These are phyloP conservation scores for Coniferiporia sulphurascens DNA, from an alignment of 1,284 basidiomycete species.

Conservation along the genomic window DNA sequence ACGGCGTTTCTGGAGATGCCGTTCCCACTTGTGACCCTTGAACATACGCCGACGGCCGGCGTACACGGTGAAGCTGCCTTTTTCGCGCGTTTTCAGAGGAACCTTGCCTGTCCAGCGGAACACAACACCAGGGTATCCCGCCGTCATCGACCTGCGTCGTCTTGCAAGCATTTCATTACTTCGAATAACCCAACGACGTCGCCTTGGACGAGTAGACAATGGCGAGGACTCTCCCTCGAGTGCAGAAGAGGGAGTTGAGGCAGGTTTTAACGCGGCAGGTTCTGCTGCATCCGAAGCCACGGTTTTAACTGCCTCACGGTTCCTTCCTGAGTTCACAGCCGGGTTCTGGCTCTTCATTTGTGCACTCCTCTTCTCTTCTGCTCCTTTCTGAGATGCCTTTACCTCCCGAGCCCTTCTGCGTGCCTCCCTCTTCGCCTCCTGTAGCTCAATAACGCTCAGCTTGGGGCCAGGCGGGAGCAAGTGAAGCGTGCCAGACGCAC, in stretches of 20 bases:
- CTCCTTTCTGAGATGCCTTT: neutral
- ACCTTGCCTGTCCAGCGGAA: conserved; percentile 30
- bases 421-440: conserved; percentile 1
- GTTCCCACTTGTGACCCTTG: conserved; percentile 82
- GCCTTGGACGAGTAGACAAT: neutral
- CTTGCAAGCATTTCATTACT: neutral
- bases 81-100: conserved; percentile 55
- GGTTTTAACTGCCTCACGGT: neutral
- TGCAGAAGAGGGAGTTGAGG: neutral
- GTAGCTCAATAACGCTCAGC: conserved; percentile 3
- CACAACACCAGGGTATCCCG: conserved; percentile 19
- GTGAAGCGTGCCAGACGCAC: conserved; percentile 27
- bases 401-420: neutral
- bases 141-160: neutral
- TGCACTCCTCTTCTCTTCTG: neutral
- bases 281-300: neutral
- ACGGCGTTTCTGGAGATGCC: conserved; percentile 40
- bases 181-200: neutral
- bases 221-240: neutral
- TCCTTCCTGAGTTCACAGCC: neutral
- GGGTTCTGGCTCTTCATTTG: neutral
- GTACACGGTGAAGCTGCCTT: conserved; percentile 55
- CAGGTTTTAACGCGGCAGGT: neutral
- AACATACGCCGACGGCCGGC: conserved; percentile 75
- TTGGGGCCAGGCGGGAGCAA: conserved; percentile 21